phyloP scores from a whole-genome alignment of 2,329 filamentous ascomycete genomes.

The Dactylellina sp. region DNA sequence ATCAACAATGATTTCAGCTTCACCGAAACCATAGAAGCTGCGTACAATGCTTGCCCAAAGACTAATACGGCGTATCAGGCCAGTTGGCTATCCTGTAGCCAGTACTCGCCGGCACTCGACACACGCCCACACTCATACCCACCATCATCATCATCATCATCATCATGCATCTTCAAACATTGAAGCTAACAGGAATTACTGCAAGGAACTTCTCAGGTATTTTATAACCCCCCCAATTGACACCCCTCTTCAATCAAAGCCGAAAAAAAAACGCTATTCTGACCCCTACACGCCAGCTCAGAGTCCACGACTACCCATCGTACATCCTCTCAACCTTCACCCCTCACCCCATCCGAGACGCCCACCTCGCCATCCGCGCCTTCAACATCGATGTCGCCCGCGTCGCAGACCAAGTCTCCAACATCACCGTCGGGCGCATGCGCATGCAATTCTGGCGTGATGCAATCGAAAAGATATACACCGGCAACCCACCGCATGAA shows the following conservation, averaged over 20 bases:
- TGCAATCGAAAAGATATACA: slow-evolving; percentile 80
- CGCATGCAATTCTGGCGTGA: slow-evolving; percentile 97
- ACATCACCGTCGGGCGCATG: slow-evolving; percentile 84
- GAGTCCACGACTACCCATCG: slow-evolving; percentile 88
- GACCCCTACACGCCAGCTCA: slow-evolving; percentile 63
- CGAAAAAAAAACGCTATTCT: not conserved
- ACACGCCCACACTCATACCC: slow-evolving; percentile 58
- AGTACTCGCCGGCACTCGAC: slow-evolving; percentile 21
- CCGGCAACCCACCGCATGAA: slow-evolving; percentile 79
- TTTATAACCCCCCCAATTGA: not conserved
- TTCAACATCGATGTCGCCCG: slow-evolving; percentile 93
- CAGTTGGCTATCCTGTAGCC: slow-evolving; percentile 8
- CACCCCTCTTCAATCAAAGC: no score
- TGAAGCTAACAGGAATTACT: slow-evolving; percentile 34
- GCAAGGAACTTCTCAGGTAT: slow-evolving; percentile 50
- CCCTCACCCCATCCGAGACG: slow-evolving; percentile 77
- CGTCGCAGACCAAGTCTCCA: slow-evolving; percentile 89
- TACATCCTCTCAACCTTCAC: slow-evolving; percentile 88
- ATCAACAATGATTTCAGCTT: not conserved
- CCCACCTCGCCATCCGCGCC: slow-evolving; percentile 89
- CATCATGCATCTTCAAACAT: slow-evolving; percentile 26
- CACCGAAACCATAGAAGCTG: no score
- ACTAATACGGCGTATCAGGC: not conserved
- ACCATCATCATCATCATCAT: slow-evolving; percentile 64
- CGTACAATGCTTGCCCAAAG: slow-evolving; percentile 14